These are phyloP conservation scores for Albifimbria verrucaria DNA, from an alignment of 2,329 filamentous ascomycete genomes.

Conservation along the genomic window DNA sequence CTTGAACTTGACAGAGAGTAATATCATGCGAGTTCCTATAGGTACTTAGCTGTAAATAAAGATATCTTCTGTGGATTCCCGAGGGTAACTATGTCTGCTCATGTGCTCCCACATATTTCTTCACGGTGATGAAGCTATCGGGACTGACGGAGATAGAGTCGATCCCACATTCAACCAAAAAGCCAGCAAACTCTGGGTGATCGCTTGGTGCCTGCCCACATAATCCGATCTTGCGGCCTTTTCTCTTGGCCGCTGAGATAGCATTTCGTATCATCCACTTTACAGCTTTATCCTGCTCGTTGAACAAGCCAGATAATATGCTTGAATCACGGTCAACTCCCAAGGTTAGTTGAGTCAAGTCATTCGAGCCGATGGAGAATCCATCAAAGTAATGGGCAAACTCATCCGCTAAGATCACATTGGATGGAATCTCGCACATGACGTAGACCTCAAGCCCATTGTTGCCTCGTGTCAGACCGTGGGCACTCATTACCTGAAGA, in stretches of 20 bases:
- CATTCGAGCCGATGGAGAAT: constrained; percentile 39
- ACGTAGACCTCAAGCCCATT: constrained; percentile 33
- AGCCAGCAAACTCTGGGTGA: constrained; percentile 33
- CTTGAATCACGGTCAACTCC: constrained; percentile 34
- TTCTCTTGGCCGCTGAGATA: constrained; percentile 24
- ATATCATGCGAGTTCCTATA: not conserved
- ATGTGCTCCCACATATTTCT: constrained; percentile 25
- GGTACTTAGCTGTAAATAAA: not conserved
- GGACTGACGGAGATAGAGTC: constrained; percentile 36
- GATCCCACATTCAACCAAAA: constrained; percentile 31
- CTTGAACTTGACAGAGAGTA: not conserved
- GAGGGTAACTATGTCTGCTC: too few relatives aligned
- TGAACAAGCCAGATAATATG: constrained; percentile 31
- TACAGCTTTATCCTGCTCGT: constrained; percentile 35
- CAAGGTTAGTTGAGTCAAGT: constrained; percentile 35
- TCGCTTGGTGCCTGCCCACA: constrained; percentile 37
- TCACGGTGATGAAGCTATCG: constrained; percentile 34
- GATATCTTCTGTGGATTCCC: not conserved
- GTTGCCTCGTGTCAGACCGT: constrained; percentile 32
- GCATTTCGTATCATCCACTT: constrained; percentile 34
- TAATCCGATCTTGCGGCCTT: constrained; percentile 32
- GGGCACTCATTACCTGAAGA: constrained; percentile 29
- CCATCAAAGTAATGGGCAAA: constrained; percentile 36
- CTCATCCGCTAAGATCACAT: constrained; percentile 31
- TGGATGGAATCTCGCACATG: constrained; percentile 39